These are phyloP conservation scores for Salix viminalis DNA, from an alignment of 345 rosid species.

Conservation along the genomic window DNA sequence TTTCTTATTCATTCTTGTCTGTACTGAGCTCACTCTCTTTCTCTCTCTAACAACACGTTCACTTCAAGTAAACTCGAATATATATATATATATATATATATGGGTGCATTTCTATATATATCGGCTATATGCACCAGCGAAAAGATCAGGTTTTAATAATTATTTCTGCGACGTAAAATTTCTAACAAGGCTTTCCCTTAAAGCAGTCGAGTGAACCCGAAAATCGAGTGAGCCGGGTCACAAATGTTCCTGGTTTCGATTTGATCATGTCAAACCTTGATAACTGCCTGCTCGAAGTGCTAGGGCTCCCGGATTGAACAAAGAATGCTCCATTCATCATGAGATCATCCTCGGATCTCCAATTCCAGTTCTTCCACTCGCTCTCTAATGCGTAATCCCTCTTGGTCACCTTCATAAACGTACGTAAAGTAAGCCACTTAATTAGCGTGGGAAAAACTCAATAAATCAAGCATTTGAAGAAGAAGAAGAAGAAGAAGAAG, in stretches of 20 bases:
- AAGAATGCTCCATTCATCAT: constrained; percentile 45
- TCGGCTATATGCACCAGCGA: no score
- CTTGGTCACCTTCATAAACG: constrained; percentile 35
- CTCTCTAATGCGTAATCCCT: constrained; percentile 29
- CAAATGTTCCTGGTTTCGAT: constrained; percentile 28
- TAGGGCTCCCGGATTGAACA: constrained; percentile 22
- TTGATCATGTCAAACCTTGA: constrained; percentile 21
- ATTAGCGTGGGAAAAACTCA: background rate
- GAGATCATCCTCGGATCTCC: constrained; percentile 38
- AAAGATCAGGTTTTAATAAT: no score
- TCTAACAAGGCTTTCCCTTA: constrained; percentile 33
- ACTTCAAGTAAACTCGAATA: no score
- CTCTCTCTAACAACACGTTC: no score
- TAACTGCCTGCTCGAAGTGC: background rate
- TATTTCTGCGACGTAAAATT: background rate
- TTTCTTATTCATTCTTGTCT: no score
- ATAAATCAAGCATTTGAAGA: background rate
- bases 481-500: no score
- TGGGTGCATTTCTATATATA: no score
- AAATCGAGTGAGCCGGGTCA: constrained; percentile 28
- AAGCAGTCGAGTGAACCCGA: constrained; percentile 27
- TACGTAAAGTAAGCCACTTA: background rate
- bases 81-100: no score
- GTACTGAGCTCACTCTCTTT: no score
- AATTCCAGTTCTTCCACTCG: constrained; percentile 43